phyloP scores from a whole-genome alignment of 2,329 filamentous ascomycete genomes.

The Zymoseptoria passerinii region DNA sequence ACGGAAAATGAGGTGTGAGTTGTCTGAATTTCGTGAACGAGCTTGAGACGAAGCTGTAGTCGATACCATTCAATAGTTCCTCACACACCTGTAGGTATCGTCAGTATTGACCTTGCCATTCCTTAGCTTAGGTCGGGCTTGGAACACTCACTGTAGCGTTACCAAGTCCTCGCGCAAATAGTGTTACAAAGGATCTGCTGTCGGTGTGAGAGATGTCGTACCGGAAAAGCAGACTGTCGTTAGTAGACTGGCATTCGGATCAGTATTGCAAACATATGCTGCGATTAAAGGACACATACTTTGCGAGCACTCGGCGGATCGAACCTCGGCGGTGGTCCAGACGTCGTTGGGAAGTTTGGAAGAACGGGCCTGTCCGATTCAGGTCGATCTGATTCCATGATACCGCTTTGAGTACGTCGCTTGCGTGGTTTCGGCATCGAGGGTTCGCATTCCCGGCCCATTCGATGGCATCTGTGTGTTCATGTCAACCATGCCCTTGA shows the following conservation, averaged over 20 bases:
- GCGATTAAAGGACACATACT: background rate
- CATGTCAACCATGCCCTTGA: slow-evolving; percentile 6
- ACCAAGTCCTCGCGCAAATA: slow-evolving; percentile 17
- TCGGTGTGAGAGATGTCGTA: slow-evolving; percentile 17
- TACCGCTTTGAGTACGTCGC: slow-evolving; percentile 15
- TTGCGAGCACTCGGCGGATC: slow-evolving; percentile 5
- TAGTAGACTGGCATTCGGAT: slow-evolving; percentile 6
- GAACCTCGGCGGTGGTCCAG: slow-evolving; percentile 8
- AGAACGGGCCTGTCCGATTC: background rate
- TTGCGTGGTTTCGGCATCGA: slow-evolving; percentile 23
- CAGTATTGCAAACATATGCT: background rate
- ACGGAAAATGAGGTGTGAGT: slow-evolving; percentile 18
- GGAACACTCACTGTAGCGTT: slow-evolving; percentile 10
- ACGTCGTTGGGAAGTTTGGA: background rate
- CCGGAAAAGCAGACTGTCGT: slow-evolving; percentile 8
- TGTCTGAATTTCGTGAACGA: slow-evolving; percentile 20
- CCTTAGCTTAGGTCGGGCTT: background rate
- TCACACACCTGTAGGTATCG: slow-evolving; percentile 11
- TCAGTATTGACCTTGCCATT: background rate
- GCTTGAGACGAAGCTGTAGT: slow-evolving; percentile 21
- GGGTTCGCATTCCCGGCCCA: slow-evolving; percentile 21
- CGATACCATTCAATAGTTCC: slow-evolving; percentile 18
- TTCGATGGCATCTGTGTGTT: slow-evolving; percentile 20
- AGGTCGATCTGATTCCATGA: slow-evolving; percentile 2
- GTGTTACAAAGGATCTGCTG: slow-evolving; percentile 18